Base-by-base conservation (phyloP, 2,329 filamentous ascomycete species). In the Epichloe aotearoae region DNA sequence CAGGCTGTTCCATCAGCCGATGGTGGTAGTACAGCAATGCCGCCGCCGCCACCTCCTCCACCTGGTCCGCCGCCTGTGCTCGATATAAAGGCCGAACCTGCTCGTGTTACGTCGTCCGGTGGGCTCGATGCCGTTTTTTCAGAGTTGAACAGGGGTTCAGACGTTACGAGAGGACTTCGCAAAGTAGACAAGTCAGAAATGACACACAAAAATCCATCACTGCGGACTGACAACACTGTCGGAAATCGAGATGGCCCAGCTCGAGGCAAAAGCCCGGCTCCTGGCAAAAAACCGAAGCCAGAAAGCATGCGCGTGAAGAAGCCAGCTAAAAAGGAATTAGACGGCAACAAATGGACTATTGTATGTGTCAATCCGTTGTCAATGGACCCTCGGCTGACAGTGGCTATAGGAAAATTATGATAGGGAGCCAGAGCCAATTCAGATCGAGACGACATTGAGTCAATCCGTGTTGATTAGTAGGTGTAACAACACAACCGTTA, bases 131-230 rank as follows among this genome's bases (percentile, higher is more conserved):
- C 91, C 23, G 89, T 98, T 3, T 98, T 98, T 66, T 84, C 84
- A 40, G 86, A 96, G 57, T 73, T 98, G 49, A 97, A 97, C 70
- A 84, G 85, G 65, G 93, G 93, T 52, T 82, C 87, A 53, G 76
- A 80, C n/a, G 87, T 98, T 53, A 98, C 93, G 4, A 82, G 87
- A 57, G 83, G 86, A 34, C 76, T 98, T 37, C 85, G 86, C 58
- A 98, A 96, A 73, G 93, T 98, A 47, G 91, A 96, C 70, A 85
- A 84, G 64, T 93, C 86, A 50, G 77, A 97, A 67, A 96, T 96
- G 91, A 98, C 93, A 53, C 93, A 98, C 71, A 97, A 97, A 74
- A 98, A 98, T 69, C 93, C 93, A 14, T 80, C 83, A 10, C 74
- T 98, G 52, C 83, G 93, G 55, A 79, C 86, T 23, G 74, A 74